Conservation (phyloP, 208 protist genomes). For the Crithidia brevicula region DNA sequence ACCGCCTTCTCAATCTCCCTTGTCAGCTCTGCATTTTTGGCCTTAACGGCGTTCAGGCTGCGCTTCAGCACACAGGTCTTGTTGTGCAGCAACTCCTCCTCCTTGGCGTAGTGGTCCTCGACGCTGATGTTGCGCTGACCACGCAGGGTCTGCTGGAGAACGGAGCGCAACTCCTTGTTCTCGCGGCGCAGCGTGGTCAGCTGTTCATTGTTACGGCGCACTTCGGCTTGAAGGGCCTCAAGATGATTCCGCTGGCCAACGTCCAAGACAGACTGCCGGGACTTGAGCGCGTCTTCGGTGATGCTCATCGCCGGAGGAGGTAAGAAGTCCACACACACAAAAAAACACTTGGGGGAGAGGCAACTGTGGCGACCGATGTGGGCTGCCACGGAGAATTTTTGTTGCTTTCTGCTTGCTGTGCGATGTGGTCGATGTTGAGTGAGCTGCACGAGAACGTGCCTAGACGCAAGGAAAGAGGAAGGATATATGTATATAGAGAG, state of each 20-base stretch:
- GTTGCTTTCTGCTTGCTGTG: too few relatives aligned
- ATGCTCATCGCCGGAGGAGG: not conserved
- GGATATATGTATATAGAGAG: too few relatives aligned
- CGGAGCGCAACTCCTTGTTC: slow-evolving; percentile 85
- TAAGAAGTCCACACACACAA: too few relatives aligned
- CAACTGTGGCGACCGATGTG: too few relatives aligned
- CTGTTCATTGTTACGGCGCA: slow-evolving; percentile 89
- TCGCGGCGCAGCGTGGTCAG: slow-evolving; percentile 83
- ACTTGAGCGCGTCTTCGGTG: slow-evolving; percentile 37
- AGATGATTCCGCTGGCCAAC: slow-evolving; percentile 87
- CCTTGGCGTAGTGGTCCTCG: slow-evolving; percentile 77
- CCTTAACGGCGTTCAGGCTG: slow-evolving; percentile 86
- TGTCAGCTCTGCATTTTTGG: slow-evolving; percentile 69
- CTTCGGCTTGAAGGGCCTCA: slow-evolving; percentile 76
- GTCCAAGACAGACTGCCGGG: slow-evolving; percentile 80
- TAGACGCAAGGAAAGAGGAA: too few relatives aligned
- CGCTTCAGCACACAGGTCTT: slow-evolving; percentile 83
- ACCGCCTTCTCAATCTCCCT: slow-evolving; percentile 59
- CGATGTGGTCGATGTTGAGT: too few relatives aligned
- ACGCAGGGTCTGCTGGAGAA: slow-evolving; percentile 56
- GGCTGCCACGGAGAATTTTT: too few relatives aligned
- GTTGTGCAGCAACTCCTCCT: slow-evolving; percentile 82
- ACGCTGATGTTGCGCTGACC: slow-evolving; percentile 63
- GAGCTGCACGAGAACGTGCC: too few relatives aligned
- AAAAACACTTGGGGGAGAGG: too few relatives aligned